Conservation (phyloP, 2,329 filamentous ascomycete genomes). For the Pseudogymnoascus sp. region DNA sequence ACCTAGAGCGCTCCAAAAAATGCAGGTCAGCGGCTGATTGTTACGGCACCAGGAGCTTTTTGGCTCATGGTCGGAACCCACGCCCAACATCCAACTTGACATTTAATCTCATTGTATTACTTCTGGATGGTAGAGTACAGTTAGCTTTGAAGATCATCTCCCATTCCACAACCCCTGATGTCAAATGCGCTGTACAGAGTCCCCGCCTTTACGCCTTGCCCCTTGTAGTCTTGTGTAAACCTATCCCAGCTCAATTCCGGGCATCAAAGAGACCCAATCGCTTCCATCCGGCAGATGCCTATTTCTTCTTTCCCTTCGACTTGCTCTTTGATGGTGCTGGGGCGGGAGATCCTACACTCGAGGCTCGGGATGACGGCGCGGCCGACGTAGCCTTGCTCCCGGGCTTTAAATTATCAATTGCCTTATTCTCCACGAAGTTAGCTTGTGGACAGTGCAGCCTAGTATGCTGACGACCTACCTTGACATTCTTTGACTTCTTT, state of each 20-base stretch:
- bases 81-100: not conserved
- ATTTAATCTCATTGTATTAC: not conserved
- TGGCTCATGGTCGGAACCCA: not conserved
- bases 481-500: conserved; percentile 90
- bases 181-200: conserved; percentile 2
- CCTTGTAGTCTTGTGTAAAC: not conserved
- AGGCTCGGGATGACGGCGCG: conserved; percentile 68
- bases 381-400: conserved; percentile 70
- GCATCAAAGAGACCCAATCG: not conserved
- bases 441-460: not conserved
- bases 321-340: conserved; percentile 37
- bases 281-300: not conserved
- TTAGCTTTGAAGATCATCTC: not conserved
- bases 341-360: conserved; percentile 73
- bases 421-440: conserved; percentile 65
- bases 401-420: conserved; percentile 77
- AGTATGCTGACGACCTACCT: conserved; percentile 48
- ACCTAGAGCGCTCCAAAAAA: not conserved
- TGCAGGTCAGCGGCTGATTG: not conserved
- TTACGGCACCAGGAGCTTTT: not conserved
- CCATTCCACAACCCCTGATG: not conserved
- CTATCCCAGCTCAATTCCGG: not conserved
- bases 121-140: conserved; percentile 1
- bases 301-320: conserved; percentile 3
- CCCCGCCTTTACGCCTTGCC: conserved; percentile 2